A percentile compares a stretch with the other conserved stretches of the same genome.
These are phyloP conservation scores for Ormosia emarginata DNA, from an alignment of 306 rosid genomes.

Conservation along the genomic window DNA sequence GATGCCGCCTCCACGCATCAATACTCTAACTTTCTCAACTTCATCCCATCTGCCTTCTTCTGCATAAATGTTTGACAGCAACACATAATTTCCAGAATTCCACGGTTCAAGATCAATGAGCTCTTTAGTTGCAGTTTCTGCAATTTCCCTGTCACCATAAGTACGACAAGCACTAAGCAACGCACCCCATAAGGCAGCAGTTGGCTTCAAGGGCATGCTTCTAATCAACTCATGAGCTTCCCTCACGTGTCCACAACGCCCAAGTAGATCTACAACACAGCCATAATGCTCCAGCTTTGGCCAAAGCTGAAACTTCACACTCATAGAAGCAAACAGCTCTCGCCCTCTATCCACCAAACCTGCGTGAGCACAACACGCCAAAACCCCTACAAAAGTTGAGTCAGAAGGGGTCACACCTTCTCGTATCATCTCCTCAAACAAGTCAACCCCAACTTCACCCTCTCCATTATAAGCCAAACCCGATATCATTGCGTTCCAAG, in stretches of 20 bases:
- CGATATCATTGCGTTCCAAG: slow-evolving; percentile 75
- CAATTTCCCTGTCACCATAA: slow-evolving; percentile 56
- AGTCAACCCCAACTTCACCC: slow-evolving; percentile 58
- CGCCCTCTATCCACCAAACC: slow-evolving; percentile 70
- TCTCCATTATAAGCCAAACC: slow-evolving; percentile 78
- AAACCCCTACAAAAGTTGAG: slow-evolving; percentile 62
- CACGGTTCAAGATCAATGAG: slow-evolving; percentile 66
- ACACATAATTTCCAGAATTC: slow-evolving; percentile 83
- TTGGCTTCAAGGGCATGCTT: slow-evolving; percentile 69
- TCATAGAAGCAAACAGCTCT: slow-evolving; percentile 62
- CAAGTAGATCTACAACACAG: slow-evolving; percentile 78
- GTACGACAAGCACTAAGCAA: slow-evolving; percentile 82
- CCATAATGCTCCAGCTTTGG: slow-evolving; percentile 84
- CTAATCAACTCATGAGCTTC: slow-evolving; percentile 65
- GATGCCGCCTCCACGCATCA: slow-evolving; percentile 52
- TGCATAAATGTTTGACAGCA: slow-evolving; percentile 75
- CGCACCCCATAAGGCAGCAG: slow-evolving; percentile 81
- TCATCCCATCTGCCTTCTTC: slow-evolving; percentile 81
- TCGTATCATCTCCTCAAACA: slow-evolving; percentile 64
- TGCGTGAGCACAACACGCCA: slow-evolving; percentile 72
- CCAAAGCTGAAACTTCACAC: slow-evolving; percentile 24
- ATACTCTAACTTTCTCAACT: slow-evolving; percentile 64
- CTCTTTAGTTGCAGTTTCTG: slow-evolving; percentile 60
- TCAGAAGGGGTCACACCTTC: slow-evolving; percentile 49
- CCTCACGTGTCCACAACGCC: slow-evolving; percentile 55